Percentiles rank a stretch among this genome's conserved stretches.
phyloP scores from a whole-genome alignment of 78 protist genomes.

The Planoprotostelium fungivorum region DNA sequence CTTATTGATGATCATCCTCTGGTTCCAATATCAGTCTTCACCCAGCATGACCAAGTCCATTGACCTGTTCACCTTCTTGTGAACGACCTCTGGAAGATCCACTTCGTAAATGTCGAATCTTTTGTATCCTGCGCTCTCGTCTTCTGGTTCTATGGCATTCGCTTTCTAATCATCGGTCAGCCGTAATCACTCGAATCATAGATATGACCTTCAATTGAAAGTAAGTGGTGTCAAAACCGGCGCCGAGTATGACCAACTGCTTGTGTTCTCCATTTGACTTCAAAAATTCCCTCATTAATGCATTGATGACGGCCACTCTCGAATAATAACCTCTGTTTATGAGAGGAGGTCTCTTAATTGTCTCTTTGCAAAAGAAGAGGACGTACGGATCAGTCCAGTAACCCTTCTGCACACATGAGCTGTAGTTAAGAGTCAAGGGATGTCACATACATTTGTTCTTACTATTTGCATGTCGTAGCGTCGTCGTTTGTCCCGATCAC shows the following conservation, averaged over 20 bases:
- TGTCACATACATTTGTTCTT: background rate
- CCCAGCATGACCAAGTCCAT: conserved; percentile 3
- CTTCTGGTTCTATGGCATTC: background rate
- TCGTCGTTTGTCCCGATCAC: conserved; percentile 60
- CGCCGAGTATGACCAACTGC: conserved; percentile 49
- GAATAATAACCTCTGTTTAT: conserved; percentile 59
- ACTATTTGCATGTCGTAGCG: conserved; percentile 55
- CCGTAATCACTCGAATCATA: background rate
- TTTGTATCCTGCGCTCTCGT: background rate
- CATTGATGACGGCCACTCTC: conserved; percentile 32
- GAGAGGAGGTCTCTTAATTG: conserved; percentile 47
- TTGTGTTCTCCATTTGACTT: background rate
- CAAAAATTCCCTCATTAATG: conserved; percentile 22
- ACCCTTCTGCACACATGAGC: conserved; percentile 48
- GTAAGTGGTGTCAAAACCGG: conserved; percentile 49
- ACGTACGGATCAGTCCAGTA: conserved; percentile 43
- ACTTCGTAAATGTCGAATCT: conserved; percentile 27
- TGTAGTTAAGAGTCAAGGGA: background rate
- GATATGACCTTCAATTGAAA: conserved; percentile 32
- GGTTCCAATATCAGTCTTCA: too few species aligned
- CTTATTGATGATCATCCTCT: too few species aligned
- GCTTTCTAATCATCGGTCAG: background rate
- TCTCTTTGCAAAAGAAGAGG: conserved; percentile 30
- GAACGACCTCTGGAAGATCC: conserved; percentile 36
- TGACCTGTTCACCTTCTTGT: conserved; percentile 36